Evolutionary conservation across 352 stramenopile species (phyloP).

Genomic region (Phytophthora fragariae): DNA sequence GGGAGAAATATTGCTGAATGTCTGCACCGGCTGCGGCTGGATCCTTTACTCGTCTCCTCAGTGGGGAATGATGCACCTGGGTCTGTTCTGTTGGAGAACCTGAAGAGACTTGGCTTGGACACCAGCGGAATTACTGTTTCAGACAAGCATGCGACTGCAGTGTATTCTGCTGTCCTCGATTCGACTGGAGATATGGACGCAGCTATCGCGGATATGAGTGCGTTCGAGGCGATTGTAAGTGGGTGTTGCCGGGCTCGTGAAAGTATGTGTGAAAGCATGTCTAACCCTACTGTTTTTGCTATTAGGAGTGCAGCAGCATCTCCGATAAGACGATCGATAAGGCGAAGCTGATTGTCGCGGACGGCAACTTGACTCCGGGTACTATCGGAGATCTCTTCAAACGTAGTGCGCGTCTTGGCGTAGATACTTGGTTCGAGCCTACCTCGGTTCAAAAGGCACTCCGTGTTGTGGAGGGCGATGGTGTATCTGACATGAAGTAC

Average conservation of each 20-base stretch:
- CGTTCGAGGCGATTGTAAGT: constrained; percentile 79
- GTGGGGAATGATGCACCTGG: constrained; percentile 83
- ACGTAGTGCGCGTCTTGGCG: constrained; percentile 45
- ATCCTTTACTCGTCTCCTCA: constrained; percentile 82
- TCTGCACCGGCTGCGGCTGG: constrained; percentile 69
- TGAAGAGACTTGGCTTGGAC: constrained; percentile 67
- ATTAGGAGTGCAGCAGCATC: constrained; percentile 55
- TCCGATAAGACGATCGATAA: constrained; percentile 56
- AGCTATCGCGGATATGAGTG: constrained; percentile 89
- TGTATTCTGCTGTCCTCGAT: constrained; percentile 87
- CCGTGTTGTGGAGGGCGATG: constrained; percentile 60
- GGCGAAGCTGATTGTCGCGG: constrained; percentile 69
- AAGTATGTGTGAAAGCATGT: constrained; percentile 8
- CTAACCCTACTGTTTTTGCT: neutral
- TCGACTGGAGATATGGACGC: constrained; percentile 82
- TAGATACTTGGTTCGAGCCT: constrained; percentile 85
- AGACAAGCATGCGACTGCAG: constrained; percentile 69
- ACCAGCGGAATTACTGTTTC: constrained; percentile 64
- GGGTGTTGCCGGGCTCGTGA: neutral
- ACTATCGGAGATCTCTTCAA: constrained; percentile 57
- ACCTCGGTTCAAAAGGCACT: constrained; percentile 87
- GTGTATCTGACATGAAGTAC: constrained; percentile 63
- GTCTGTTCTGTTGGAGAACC: constrained; percentile 74
- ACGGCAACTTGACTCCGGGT: constrained; percentile 75
- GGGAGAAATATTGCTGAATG: constrained; percentile 94